Conservation (phyloP, 2,329 filamentous ascomycete genomes). For the Tolypocladium cylindrosporum region DNA sequence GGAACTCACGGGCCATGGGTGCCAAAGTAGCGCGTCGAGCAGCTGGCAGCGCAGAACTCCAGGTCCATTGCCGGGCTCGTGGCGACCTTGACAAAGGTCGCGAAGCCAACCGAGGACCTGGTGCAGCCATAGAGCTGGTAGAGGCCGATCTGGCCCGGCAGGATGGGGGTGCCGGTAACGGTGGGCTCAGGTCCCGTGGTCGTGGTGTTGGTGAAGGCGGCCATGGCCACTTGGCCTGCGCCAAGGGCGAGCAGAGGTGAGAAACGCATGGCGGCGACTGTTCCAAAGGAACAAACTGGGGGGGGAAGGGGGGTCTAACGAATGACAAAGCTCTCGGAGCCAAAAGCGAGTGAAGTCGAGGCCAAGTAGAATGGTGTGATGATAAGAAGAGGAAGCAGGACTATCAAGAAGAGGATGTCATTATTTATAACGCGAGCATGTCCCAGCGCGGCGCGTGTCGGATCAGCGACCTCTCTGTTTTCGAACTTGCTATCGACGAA, state of each 20-base stretch:
- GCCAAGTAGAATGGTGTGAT: slow-evolving; percentile 11
- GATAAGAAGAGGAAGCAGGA: neutral
- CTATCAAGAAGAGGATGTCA: neutral
- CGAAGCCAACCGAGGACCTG: too few relatives aligned
- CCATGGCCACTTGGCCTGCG: slow-evolving; percentile 18
- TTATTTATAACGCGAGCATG: neutral
- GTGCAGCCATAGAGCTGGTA: too few relatives aligned
- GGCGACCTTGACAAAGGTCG: too few relatives aligned
- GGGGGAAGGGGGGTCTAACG: slow-evolving; percentile 9
- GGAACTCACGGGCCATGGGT: too few relatives aligned
- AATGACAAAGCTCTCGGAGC: slow-evolving; percentile 15
- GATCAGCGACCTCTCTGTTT: neutral
- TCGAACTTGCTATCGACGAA: neutral
- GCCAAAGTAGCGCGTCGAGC: too few relatives aligned
- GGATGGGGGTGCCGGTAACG: neutral
- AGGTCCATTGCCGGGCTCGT: too few relatives aligned
- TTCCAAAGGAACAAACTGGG: slow-evolving; percentile 6
- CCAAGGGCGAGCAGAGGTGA: slow-evolving; percentile 18
- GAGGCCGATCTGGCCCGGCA: too few relatives aligned
- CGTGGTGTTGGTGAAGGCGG: slow-evolving; percentile 11
- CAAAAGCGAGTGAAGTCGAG: slow-evolving; percentile 19
- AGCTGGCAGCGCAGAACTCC: too few relatives aligned
- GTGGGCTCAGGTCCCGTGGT: slow-evolving; percentile 8
- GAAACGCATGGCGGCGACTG: slow-evolving; percentile 18
- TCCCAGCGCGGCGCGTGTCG: neutral